Conservation (phyloP, 2,329 filamentous ascomycete genomes). For the Pezizomycotina sp. region DNA sequence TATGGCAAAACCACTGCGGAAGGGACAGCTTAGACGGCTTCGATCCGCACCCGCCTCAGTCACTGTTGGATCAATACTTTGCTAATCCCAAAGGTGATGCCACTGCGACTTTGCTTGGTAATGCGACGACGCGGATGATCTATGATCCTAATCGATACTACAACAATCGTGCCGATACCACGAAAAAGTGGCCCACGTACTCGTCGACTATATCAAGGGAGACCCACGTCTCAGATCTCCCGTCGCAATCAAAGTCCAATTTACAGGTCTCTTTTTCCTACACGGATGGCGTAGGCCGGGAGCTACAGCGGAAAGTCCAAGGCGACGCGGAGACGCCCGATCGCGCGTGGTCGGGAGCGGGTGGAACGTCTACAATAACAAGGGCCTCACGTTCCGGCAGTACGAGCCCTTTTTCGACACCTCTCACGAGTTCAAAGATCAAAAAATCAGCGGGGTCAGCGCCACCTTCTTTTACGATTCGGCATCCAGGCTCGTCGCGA, state of each 20-base stretch:
- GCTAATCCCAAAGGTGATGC: too few species aligned
- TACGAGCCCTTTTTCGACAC: conserved; percentile 22
- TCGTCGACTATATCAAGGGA: not conserved
- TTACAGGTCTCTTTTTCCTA: conserved; percentile 7
- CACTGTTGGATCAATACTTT: not conserved
- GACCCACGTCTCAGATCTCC: not conserved
- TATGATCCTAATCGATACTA: conserved; percentile 1
- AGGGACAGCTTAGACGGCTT: too few species aligned
- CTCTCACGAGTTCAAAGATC: conserved; percentile 16
- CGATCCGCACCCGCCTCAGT: not conserved
- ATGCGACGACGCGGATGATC: not conserved
- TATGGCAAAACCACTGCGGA: not conserved
- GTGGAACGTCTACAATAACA: conserved; percentile 24
- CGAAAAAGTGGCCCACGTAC: not conserved
- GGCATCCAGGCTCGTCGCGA: conserved; percentile 14
- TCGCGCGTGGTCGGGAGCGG: conserved; percentile 19
- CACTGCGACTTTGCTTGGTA: not conserved
- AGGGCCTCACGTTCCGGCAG: conserved; percentile 17
- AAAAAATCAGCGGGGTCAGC: conserved; percentile 8
- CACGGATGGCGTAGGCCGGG: conserved; percentile 7
- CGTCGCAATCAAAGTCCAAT: not conserved
- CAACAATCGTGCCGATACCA: not conserved
- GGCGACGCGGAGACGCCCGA: not conserved
- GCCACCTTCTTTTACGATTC: conserved; percentile 15
- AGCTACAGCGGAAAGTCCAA: conserved; percentile 5